Conservation (phyloP, 192 early-diverging fungal genomes). For the Coemansia sp. region DNA sequence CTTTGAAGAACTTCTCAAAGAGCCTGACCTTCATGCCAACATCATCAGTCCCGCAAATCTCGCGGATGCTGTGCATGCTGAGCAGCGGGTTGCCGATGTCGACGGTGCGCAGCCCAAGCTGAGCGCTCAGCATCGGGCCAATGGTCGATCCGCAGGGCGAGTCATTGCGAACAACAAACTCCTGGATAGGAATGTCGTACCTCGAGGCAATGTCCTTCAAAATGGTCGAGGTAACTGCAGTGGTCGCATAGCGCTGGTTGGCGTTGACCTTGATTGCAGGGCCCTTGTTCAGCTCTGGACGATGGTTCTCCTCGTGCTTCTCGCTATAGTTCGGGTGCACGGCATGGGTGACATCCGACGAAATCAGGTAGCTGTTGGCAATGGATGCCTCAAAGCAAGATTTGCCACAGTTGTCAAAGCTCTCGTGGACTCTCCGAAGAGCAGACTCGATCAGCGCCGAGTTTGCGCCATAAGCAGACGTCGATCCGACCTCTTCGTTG, state of each 20-base stretch:
- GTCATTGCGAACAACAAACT: constrained; percentile 92
- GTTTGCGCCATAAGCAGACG: constrained; percentile 91
- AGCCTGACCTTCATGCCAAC: constrained; percentile 79
- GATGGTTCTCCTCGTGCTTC: constrained; percentile 93
- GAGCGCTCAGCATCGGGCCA: constrained; percentile 92
- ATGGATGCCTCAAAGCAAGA: constrained; percentile 84
- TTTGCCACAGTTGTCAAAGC: constrained; percentile 24
- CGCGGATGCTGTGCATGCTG: constrained; percentile 97
- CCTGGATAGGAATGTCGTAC: constrained; percentile 79
- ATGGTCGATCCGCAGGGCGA: constrained; percentile 95
- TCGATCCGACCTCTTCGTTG: constrained; percentile 96
- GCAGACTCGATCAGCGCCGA: constrained; percentile 80
- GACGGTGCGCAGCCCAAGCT: constrained; percentile 92
- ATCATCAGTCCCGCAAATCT: constrained; percentile 86
- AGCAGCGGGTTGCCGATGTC: constrained; percentile 96
- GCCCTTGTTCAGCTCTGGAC: constrained; percentile 88
- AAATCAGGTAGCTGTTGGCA: constrained; percentile 82
- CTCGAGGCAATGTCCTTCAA: constrained; percentile 78
- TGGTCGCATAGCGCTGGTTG: constrained; percentile 89
- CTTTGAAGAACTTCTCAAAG: constrained; percentile 63
- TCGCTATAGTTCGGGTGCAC: constrained; percentile 88
- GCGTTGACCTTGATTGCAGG: constrained; percentile 96
- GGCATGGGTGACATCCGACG: constrained; percentile 93
- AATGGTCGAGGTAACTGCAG: constrained; percentile 67
- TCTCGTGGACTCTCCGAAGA: constrained; percentile 63